Percentiles rank a stretch among this genome's conserved stretches.
These are phyloP conservation scores for Kwoniella shivajii DNA, from an alignment of 1,284 basidiomycete species.

Conservation along the genomic window DNA sequence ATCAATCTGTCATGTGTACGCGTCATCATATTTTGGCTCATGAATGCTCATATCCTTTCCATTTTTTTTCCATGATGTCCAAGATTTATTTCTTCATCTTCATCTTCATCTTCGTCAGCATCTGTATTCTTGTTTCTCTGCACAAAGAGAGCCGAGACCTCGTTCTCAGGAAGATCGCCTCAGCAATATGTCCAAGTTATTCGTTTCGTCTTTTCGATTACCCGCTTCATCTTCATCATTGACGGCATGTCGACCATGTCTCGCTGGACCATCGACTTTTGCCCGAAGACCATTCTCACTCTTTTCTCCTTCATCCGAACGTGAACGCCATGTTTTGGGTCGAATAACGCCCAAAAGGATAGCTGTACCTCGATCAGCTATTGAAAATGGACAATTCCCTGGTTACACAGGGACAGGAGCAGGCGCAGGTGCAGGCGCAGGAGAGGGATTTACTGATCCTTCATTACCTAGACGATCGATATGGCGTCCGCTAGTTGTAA, in stretches of 20 bases:
- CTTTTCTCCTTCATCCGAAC: conserved; percentile 1
- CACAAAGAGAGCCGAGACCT: too few species aligned
- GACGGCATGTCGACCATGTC: not conserved
- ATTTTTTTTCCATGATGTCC: too few species aligned
- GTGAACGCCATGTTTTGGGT: conserved; percentile 33
- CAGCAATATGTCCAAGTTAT: not conserved
- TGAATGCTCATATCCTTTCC: too few species aligned
- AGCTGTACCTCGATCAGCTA: conserved; percentile 25
- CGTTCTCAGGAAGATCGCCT: not conserved
- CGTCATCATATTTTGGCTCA: too few species aligned
- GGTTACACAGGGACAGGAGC: not conserved
- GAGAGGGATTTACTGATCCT: conserved; percentile 11
- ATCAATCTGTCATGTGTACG: too few species aligned
- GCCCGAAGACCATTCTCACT: not conserved
- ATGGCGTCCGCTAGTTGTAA: conserved; percentile 49
- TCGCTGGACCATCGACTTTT: conserved; percentile 1
- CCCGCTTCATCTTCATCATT: not conserved
- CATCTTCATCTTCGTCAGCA: too few species aligned
- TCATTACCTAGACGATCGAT: conserved; percentile 30
- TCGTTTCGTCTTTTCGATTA: not conserved
- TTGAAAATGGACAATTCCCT: conserved; percentile 5
- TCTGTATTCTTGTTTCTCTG: too few species aligned
- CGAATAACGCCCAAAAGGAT: conserved; percentile 45
- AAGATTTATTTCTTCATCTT: too few species aligned
- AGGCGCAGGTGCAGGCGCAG: not conserved